Percentiles rank a stretch among this genome's conserved stretches.
Conservation (phyloP, 1,139 yeast species). For the Eremothecium coryli region DNA sequence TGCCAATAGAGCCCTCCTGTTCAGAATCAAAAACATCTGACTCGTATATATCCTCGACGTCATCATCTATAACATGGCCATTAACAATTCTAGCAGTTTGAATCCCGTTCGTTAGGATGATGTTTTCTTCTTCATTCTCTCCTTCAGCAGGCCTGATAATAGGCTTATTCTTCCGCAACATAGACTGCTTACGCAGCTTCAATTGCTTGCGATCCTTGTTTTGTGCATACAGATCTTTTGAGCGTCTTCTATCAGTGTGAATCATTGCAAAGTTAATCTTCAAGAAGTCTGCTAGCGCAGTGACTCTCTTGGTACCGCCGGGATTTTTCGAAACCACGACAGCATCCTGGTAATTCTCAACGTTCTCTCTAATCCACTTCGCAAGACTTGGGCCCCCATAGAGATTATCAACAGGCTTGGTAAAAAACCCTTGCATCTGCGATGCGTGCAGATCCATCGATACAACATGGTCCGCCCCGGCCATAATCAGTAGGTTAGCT, state of each 20-base stretch:
- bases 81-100: constrained; percentile 94
- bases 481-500: constrained; percentile 90
- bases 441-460: constrained; percentile 98
- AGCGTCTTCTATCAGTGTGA: constrained; percentile 93
- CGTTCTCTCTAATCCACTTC: constrained; percentile 88
- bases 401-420: constrained; percentile 92
- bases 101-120: constrained; percentile 66
- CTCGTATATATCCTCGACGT: constrained; percentile 61
- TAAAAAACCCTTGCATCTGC: constrained; percentile 98
- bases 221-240: constrained; percentile 54
- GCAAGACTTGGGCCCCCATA: constrained; percentile 97
- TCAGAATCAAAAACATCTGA: constrained; percentile 32
- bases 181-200: constrained; percentile 34
- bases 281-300: constrained; percentile 90
- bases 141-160: constrained; percentile 36
- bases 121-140: constrained; percentile 56
- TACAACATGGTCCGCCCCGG: constrained; percentile 98
- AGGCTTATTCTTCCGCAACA: constrained; percentile 31
- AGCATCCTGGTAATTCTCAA: constrained; percentile 70
- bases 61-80: constrained; percentile 96
- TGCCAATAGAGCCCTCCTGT: constrained; percentile 25
- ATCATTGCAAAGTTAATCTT: constrained; percentile 98
- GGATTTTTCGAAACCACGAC: constrained; percentile 94
- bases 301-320: constrained; percentile 96
- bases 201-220: constrained; percentile 29